Evolutionary conservation across 768 basidiomycete genomes (phyloP), one percentile per base, ranked within the genome.

Genomic region (Rhodotorula babjevae): DNA sequence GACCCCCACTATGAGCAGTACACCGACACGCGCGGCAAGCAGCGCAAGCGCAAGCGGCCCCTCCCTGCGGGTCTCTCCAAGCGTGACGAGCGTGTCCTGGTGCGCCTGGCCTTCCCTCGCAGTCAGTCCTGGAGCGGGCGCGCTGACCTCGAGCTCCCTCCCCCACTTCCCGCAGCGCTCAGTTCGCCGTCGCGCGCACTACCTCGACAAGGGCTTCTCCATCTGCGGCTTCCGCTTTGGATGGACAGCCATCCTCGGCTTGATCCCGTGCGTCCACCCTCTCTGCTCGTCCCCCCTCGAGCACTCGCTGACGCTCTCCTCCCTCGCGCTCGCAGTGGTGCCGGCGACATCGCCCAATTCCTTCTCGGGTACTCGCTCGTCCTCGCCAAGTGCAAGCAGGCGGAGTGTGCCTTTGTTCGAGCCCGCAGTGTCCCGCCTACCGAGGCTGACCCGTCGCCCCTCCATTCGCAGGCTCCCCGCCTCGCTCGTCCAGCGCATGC

Each of bases 131-230:
- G 5, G 9, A 36, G 36, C 36, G 36, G 9, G 36, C 36, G 36
- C 36, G 36, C 36, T 36, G 36, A 36, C 36, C 36, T 36, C 36
- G 36, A 4, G 5, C 9, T 36, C 36, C 36, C 36, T 9, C 36
- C 36, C 36, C 9, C 36, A 5, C 36, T 36, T 4, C 31, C 18
- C 9, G 33, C 55, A 74, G 73, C 66, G 74, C 40, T 65, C 70
- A 14, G 74, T 75, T 8, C 42, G 74, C 0, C 57, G 85, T 47
- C 84, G 79, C 5, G 77, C 78, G 0, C 77, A 79, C 36, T 87
- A 88, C 79, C 88, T 96, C 66, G 93, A 96, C 82, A 93, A 91
- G 80, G 88, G 90, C 4, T 91, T 96, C 83, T 84, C 79, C 56
- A 44, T 95, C 3, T 89, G 88, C 71, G 92, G 93, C 18, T 79